These are phyloP conservation scores for Leptosphaerulina australis DNA, from an alignment of 2,329 filamentous ascomycete genomes.

Conservation along the genomic window DNA sequence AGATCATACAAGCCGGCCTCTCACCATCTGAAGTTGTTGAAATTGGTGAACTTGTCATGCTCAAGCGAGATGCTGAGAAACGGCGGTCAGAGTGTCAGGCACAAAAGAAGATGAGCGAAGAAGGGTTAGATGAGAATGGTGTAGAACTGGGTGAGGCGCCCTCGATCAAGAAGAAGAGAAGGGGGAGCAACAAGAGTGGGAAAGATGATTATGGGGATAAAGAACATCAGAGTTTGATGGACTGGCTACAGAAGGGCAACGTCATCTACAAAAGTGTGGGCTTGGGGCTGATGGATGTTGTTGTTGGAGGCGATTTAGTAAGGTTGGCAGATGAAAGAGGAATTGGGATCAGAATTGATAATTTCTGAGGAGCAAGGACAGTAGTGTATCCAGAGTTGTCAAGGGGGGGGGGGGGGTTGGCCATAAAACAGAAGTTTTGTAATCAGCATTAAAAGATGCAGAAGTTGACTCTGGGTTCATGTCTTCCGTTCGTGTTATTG, in stretches of 20 bases:
- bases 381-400: too few relatives aligned
- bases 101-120: constrained; percentile 45
- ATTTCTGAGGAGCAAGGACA: constrained; percentile 47
- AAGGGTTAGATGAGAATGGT: constrained; percentile 68
- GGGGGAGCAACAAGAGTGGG: constrained; percentile 29
- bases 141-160: constrained; percentile 71
- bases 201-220: constrained; percentile 37
- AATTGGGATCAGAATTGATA: constrained; percentile 61
- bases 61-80: constrained; percentile 60
- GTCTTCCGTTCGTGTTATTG: too few relatives aligned
- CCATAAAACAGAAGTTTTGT: too few relatives aligned
- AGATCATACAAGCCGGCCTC: constrained; percentile 80
- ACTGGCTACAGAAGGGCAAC: constrained; percentile 68
- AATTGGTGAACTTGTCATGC: constrained; percentile 78
- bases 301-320: constrained; percentile 65
- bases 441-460: not conserved
- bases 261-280: constrained; percentile 74
- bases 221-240: constrained; percentile 53
- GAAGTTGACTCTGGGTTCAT: too few relatives aligned
- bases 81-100: constrained; percentile 36
- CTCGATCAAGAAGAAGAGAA: constrained; percentile 71
- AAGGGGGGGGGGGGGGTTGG: too few relatives aligned
- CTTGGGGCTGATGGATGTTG: constrained; percentile 70
- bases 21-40: constrained; percentile 80
- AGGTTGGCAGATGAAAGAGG: constrained; percentile 60